These are phyloP conservation scores for Didymella pinodella DNA, from an alignment of 2,329 filamentous ascomycete species.

Conservation along the genomic window DNA sequence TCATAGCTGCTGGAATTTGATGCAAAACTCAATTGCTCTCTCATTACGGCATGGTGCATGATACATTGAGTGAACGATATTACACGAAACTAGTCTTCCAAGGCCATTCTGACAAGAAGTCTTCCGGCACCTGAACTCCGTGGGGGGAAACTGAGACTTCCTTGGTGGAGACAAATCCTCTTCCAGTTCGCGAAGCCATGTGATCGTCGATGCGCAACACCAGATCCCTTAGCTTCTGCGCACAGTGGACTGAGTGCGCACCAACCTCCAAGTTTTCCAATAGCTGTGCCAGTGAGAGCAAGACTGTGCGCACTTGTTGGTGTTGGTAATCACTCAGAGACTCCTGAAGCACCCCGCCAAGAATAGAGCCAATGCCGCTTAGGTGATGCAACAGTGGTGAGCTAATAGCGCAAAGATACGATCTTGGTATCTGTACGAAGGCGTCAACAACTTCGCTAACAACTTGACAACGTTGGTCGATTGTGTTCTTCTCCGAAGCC, in stretches of 20 bases:
- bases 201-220: background rate
- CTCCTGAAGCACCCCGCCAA: conserved; percentile 27
- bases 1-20: background rate
- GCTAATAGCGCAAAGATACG: conserved; percentile 59
- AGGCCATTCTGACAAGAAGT: background rate
- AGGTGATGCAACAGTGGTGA: conserved; percentile 60
- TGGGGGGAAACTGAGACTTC: background rate
- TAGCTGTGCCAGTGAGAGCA: background rate
- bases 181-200: background rate
- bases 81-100: background rate
- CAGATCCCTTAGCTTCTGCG: background rate
- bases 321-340: background rate
- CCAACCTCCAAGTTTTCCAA: background rate
- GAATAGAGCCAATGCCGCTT: conserved; percentile 58
- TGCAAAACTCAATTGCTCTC: background rate
- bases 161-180: background rate
- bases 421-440: conserved; percentile 47
- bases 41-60: background rate
- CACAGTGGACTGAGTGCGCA: background rate
- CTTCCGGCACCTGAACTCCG: background rate
- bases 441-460: background rate
- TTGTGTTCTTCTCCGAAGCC: background rate
- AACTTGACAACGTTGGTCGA: background rate
- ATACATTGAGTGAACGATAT: background rate
- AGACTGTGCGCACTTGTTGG: background rate